Percentiles rank a stretch among this genome's conserved stretches.
These are phyloP conservation scores for Pythium myriotylum DNA, from an alignment of 352 stramenopile genomes.

Conservation along the genomic window DNA sequence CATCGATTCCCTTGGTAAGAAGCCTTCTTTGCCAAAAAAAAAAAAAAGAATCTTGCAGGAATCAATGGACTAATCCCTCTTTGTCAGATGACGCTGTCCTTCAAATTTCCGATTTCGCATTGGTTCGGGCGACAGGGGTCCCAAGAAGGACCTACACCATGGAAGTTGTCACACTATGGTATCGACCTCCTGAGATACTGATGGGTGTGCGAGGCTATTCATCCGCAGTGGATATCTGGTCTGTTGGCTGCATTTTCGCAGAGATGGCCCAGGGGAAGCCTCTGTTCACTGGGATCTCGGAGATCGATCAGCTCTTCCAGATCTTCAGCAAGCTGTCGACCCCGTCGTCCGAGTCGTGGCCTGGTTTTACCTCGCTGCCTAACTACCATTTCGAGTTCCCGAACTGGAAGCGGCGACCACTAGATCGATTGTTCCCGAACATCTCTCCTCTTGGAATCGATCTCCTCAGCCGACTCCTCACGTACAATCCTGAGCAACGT, in stretches of 20 bases:
- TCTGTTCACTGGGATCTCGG: slow-evolving; percentile 79
- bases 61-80: too few relatives aligned
- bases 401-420: slow-evolving; percentile 71
- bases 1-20: slow-evolving; percentile 58
- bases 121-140: slow-evolving; percentile 88
- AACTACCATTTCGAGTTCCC: slow-evolving; percentile 95
- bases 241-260: slow-evolving; percentile 96
- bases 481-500: slow-evolving; percentile 82
- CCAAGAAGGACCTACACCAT: slow-evolving; percentile 89
- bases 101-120: slow-evolving; percentile 88
- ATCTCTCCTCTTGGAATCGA: slow-evolving; percentile 76
- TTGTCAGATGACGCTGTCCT: slow-evolving; percentile 67
- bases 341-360: slow-evolving; percentile 96
- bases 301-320: slow-evolving; percentile 88
- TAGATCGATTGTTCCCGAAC: slow-evolving; percentile 70
- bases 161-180: slow-evolving; percentile 92
- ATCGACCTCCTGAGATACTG: slow-evolving; percentile 88
- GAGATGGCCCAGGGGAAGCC: slow-evolving; percentile 93
- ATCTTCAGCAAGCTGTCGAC: slow-evolving; percentile 96
- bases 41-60: too few relatives aligned
- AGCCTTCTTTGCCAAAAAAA: too few relatives aligned
- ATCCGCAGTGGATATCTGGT: slow-evolving; percentile 93
- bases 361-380: slow-evolving; percentile 95
- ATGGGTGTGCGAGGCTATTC: slow-evolving; percentile 89
- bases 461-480: slow-evolving; percentile 72